Base-by-base conservation (phyloP, 2,329 filamentous ascomycete genomes). In the Ophiostoma ips region DNA sequence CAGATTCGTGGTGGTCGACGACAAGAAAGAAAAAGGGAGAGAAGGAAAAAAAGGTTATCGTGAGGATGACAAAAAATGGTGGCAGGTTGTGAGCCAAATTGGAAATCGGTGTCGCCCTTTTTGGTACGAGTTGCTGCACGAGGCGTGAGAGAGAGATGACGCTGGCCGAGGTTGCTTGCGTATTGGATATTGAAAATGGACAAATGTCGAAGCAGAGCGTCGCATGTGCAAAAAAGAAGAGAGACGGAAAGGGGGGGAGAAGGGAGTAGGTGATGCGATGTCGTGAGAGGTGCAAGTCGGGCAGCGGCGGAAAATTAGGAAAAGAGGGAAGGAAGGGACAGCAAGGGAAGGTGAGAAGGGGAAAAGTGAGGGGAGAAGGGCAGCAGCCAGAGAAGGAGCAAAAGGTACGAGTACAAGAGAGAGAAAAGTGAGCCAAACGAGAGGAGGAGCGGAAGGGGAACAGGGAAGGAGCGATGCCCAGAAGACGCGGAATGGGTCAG, bases 401-500 rank as follows among this genome's bases (percentile, higher is more conserved):
- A 44, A 24, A 21, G n/a, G n/a, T n/a, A n/a, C n/a, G n/a, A n/a
- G 46, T 21, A 43, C 40, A 43, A 38, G 36, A 47, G 37, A 46
- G 37, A 48, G 38, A 51, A 46, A 35, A 35, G 24, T 31, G 43
- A 41, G 35, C 30, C 43, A 47, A 46, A 28, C 46, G 41, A 50
- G 46, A 33, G 34, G 12, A 46, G 50, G 35, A 40, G 40, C 33
- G 28, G 38, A 52, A 24, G 44, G 19, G 38, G 40, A 24, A 43
- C 28, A 40, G 38, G 46, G 50, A 49, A 49, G 46, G 47, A 46
- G 34, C 47, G 41, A 43, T 36, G 41, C 13, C 37, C 44, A 28
- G 45, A 38, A 41, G 50, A 51, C 50, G 50, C 52, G 50, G 53
- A 52, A 53, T 48, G 50, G 50, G 47, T 38, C 31, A 8, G 46